Evolutionary conservation across 352 stramenopile species (phyloP), one percentile per base, ranked within the genome.

Genomic region (Globisporangium rhizosaccharum): DNA sequence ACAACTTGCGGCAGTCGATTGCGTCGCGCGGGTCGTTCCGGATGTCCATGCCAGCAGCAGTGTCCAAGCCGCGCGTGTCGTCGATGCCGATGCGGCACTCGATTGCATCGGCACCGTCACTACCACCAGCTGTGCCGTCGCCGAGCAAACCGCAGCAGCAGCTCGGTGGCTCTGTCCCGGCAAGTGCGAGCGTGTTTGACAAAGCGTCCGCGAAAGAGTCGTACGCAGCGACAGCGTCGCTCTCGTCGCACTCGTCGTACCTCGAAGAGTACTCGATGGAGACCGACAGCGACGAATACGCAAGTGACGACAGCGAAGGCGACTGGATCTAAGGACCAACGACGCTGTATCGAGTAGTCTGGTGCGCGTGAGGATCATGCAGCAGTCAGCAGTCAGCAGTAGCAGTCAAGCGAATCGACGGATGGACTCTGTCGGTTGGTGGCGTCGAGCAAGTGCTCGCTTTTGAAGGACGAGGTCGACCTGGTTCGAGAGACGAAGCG

Each of bases 301-400:
- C 72, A 28, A 87, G 73, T 51, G 77, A 86, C 55, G 78, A 90
- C 45, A 88, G 75, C 39, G 82, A 92, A 61, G 81, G 79, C 48
- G 82, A 92, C 67, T 88, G 76, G 79, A 87, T 89, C 66, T 88
- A 86, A 23, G 25, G 33, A 23, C 18, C 12, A 25, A 36, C 30
- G 30, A 36, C 30, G 30, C 30, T 36, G 30, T 7, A 7, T 36
- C 30, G 30, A n/a, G n/a, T n/a, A n/a, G n/a, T n/a, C n/a, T n/a
- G n/a, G n/a, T n/a, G 10, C 33, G 12, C n/a, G n/a, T 30, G 28
- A 30, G 2, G 5, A 5, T 30, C 28, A n/a, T n/a, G n/a, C n/a
- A n/a, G 28, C 28, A 5, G 33, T 37, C 33, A 37, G 33, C 33
- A 37, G 33, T 37, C 33, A n/a, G n/a, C n/a, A n/a, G n/a, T n/a